Evolutionary conservation across 2,329 filamentous ascomycete genomes (phyloP), one percentile per base, ranked within the genome.

Genomic region (Metarhizium anisopliae): DNA sequence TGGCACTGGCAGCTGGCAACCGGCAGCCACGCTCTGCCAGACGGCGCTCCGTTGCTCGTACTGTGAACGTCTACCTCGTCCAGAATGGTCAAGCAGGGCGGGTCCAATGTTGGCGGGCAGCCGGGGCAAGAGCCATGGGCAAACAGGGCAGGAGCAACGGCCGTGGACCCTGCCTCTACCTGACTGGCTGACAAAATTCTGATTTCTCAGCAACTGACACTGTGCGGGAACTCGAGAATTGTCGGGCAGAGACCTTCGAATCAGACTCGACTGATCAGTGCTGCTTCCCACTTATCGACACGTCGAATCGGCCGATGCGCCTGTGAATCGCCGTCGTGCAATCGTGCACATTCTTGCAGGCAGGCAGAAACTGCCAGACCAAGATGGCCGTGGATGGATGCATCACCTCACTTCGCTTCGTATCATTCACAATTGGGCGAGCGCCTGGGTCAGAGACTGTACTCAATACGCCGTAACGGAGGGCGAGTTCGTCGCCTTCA

Each of bases 131-230:
- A 29, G 20, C 42, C 30, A 42, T 30, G 32, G 25, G 36, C n/a
- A 25, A 20, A 53, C 40, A 50, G 54, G 56, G 35, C 53, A 47
- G 56, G 36, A 40, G 32, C 36, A 52, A 52, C 52, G 20, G 55
- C 49, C 47, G 52, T 51, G 40, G 47, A 49, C 20, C 16, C 25
- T 53, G 47, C 47, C 42, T 30, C 6, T 10, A 29, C 45, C 30
- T 53, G 36, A 50, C 54, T 52, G 42, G 36, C 50, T 52, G 54
- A 52, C 51, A 42, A 52, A 36, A 40, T 25, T 16, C 40, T 50
- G 36, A 38, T 20, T 40, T 13, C 40, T 30, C 20, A 38, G 10
- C 25, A 38, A 20, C 13, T 49, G 43, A 45, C 54, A 58, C 56
- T 54, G 56, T 58, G 51, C 35, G 53, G 54, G 38, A 20, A 36